Evolutionary conservation across 768 basidiomycete genomes (phyloP).

Genomic region (Leccinum variicolor): DNA sequence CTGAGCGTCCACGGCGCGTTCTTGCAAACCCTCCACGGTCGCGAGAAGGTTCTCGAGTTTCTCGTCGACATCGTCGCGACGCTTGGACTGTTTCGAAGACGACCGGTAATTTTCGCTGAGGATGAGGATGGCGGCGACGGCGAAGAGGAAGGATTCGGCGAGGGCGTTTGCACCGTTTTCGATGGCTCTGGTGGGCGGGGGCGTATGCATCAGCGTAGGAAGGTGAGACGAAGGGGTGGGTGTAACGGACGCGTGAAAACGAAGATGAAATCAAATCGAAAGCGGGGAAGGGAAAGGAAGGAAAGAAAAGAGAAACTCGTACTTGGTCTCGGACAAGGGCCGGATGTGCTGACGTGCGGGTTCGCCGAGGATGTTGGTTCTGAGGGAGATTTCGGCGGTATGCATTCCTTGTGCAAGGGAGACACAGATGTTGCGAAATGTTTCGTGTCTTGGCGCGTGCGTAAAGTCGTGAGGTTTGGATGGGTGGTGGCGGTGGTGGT

Average conservation of each 20-base stretch:
- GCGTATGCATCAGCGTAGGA: not conserved
- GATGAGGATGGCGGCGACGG: slow-evolving; percentile 71
- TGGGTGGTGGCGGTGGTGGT: not conserved
- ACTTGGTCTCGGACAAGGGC: slow-evolving; percentile 77
- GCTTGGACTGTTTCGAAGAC: slow-evolving; percentile 63
- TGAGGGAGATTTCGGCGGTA: slow-evolving; percentile 64
- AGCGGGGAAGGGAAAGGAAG: not conserved
- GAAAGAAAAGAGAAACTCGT: slow-evolving; percentile 16
- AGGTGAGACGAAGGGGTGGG: not conserved
- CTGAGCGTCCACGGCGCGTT: slow-evolving; percentile 37
- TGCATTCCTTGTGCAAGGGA: slow-evolving; percentile 75
- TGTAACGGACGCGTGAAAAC: not conserved
- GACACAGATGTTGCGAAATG: slow-evolving; percentile 69
- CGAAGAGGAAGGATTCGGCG: slow-evolving; percentile 82
- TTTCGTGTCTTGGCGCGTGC: slow-evolving; percentile 51
- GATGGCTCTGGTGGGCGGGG: slow-evolving; percentile 54
- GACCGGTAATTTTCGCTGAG: slow-evolving; percentile 75
- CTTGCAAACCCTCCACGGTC: slow-evolving; percentile 44
- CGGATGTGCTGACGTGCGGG: slow-evolving; percentile 61
- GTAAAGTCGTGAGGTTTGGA: not conserved
- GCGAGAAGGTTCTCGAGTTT: slow-evolving; percentile 55
- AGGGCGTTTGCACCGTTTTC: slow-evolving; percentile 83
- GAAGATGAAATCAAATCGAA: not conserved
- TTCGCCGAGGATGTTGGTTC: slow-evolving; percentile 77
- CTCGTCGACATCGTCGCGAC: slow-evolving; percentile 72